Evolutionary conservation across 257 asterid genomes (phyloP).

Genomic region (Ajuga chamaepitys): DNA sequence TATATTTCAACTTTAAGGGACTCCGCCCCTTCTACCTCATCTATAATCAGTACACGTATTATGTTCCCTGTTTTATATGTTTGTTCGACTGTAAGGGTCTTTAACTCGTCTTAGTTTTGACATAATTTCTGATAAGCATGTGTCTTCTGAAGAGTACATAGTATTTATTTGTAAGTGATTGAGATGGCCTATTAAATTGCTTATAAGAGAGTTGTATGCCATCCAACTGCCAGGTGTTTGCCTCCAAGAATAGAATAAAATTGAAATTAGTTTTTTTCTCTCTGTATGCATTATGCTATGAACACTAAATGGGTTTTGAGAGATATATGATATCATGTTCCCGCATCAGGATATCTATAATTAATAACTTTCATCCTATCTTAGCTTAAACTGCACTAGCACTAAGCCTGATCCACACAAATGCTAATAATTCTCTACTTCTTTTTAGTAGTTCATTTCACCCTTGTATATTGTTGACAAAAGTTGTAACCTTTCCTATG

Average conservation of each 20-base stretch:
- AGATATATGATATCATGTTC: not conserved
- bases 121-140: not conserved
- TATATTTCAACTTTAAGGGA: too few species aligned
- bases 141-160: not conserved
- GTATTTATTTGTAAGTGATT: not conserved
- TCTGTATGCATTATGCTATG: not conserved
- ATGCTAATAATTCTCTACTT: not conserved
- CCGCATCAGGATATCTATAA: not conserved
- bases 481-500: not conserved
- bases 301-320: not conserved
- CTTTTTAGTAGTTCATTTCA: not conserved
- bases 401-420: constrained; percentile 2
- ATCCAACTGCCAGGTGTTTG: not conserved
- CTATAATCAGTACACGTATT: too few species aligned
- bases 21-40: too few species aligned
- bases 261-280: not conserved
- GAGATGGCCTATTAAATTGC: not conserved
- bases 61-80: not conserved
- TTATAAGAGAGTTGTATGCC: not conserved
- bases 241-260: not conserved
- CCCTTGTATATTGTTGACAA: not conserved
- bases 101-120: not conserved
- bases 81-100: not conserved
- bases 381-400: not conserved
- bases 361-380: not conserved